phyloP scores from a whole-genome alignment of 257 asterid genomes.

The Solanum ahanhuiri region DNA sequence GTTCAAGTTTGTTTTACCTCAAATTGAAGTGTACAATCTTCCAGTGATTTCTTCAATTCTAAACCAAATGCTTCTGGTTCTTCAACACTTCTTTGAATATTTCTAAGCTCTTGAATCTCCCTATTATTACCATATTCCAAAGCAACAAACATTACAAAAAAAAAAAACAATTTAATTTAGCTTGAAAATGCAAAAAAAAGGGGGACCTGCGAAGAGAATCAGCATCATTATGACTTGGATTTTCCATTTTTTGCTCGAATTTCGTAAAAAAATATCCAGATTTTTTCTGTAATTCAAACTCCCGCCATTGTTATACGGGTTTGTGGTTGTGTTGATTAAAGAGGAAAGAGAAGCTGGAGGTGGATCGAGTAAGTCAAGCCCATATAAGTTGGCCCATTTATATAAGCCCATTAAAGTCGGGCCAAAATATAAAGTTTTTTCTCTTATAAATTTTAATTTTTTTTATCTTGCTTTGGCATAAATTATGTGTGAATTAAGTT shows the following conservation, averaged over 20 bases:
- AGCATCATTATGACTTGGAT: neutral
- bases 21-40: conserved; percentile 29
- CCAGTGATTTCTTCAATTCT: conserved; percentile 27
- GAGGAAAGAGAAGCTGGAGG: neutral
- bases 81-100: conserved; percentile 3
- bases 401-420: neutral
- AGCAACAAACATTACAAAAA: neutral
- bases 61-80: conserved; percentile 8
- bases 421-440: neutral
- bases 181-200: neutral
- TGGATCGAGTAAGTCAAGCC: neutral
- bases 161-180: neutral
- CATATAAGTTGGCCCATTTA: neutral
- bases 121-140: conserved; percentile 21
- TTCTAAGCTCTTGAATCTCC: conserved; percentile 42
- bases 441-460: too few species aligned
- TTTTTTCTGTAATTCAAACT: neutral
- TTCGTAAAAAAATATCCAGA: neutral
- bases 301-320: conserved; percentile 4
- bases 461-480: too few species aligned
- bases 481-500: too few species aligned
- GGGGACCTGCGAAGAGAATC: conserved; percentile 13
- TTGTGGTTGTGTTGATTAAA: neutral
- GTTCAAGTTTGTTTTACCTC: conserved; percentile 26
- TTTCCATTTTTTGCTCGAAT: neutral